Conservation (phyloP, 2,329 filamentous ascomycete genomes). For the Clonostachys rosea region DNA sequence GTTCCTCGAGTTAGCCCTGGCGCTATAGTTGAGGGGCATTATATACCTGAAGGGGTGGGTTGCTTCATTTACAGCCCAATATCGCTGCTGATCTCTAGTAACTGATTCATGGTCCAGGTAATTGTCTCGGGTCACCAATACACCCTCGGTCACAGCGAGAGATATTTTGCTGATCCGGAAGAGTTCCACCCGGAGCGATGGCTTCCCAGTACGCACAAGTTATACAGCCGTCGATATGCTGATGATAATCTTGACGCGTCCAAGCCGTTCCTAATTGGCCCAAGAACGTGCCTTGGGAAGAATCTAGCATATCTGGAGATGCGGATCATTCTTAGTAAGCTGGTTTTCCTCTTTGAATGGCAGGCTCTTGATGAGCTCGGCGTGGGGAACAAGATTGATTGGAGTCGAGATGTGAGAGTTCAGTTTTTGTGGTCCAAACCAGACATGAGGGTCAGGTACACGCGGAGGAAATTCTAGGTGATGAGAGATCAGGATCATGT, state of each 20-base stretch:
- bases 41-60: too few relatives aligned
- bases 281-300: background rate
- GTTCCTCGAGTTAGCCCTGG: too few relatives aligned
- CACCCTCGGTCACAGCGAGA: slow-evolving; percentile 21
- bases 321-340: background rate
- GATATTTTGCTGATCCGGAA: slow-evolving; percentile 21
- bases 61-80: too few relatives aligned
- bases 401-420: too few relatives aligned
- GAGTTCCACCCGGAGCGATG: slow-evolving; percentile 31
- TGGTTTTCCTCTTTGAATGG: background rate
- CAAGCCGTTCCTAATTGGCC: background rate
- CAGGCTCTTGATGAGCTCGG: background rate
- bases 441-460: too few relatives aligned
- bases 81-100: too few relatives aligned
- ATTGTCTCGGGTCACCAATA: slow-evolving; percentile 27
- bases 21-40: too few relatives aligned
- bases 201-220: slow-evolving; percentile 1
- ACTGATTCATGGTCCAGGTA: slow-evolving; percentile 4
- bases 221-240: slow-evolving; percentile 11
- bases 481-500: too few relatives aligned
- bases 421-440: too few relatives aligned
- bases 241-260: background rate
- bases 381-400: too few relatives aligned
- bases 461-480: too few relatives aligned
- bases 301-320: slow-evolving; percentile 1